Evolutionary conservation across 768 basidiomycete genomes (phyloP).

Genomic region (Russula earlei): DNA sequence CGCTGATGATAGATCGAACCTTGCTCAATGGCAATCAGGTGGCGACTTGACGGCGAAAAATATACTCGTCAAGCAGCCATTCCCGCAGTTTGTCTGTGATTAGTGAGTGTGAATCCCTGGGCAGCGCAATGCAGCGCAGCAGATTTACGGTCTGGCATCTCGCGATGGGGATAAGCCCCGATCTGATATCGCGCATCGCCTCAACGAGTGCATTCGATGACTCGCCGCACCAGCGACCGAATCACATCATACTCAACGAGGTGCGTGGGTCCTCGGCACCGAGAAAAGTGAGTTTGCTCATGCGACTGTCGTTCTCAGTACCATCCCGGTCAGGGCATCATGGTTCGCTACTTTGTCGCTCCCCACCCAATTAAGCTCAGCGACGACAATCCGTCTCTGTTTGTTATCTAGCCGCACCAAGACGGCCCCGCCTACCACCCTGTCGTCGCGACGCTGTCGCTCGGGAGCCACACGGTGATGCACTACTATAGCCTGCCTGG

Average conservation of each 20-base stretch:
- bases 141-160: background rate
- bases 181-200: conserved; percentile 62
- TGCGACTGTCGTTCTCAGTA: conserved; percentile 39
- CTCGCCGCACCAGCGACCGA: conserved; percentile 61
- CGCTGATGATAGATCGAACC: background rate
- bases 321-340: conserved; percentile 84
- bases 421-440: conserved; percentile 87
- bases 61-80: conserved; percentile 52
- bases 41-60: conserved; percentile 69
- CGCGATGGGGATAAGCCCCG: conserved; percentile 45
- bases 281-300: background rate
- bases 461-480: conserved; percentile 76
- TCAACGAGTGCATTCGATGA: conserved; percentile 51
- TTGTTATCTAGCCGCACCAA: conserved; percentile 68
- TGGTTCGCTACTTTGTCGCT: conserved; percentile 42
- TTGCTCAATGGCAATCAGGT: conserved; percentile 33
- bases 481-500: conserved; percentile 72
- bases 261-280: conserved; percentile 33
- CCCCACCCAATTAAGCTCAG: background rate
- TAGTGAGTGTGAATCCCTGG: conserved; percentile 39
- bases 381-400: background rate
- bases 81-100: conserved; percentile 61
- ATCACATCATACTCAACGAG: conserved; percentile 89
- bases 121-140: background rate
- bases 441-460: conserved; percentile 82